Percentiles rank a stretch among this genome's conserved stretches.
These are phyloP conservation scores for Apiospora malaysiana DNA, from an alignment of 2,329 filamentous ascomycete genomes.

Conservation along the genomic window DNA sequence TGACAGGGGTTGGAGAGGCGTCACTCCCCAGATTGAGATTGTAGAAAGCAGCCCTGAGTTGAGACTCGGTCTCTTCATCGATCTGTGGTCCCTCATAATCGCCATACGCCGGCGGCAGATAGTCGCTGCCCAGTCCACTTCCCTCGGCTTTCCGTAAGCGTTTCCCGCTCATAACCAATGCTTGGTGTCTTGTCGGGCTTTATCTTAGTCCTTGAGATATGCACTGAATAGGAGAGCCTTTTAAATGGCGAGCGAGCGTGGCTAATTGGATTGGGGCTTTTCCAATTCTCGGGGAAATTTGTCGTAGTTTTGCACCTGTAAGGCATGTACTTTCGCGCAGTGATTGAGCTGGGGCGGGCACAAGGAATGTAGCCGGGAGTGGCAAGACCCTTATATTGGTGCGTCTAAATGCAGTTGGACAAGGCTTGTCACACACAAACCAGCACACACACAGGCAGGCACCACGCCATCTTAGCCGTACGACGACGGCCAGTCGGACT, in stretches of 20 bases:
- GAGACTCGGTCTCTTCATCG: constrained; percentile 6
- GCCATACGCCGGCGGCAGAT: neutral
- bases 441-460: neutral
- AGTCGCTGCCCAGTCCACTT: neutral
- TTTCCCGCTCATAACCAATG: constrained; percentile 7
- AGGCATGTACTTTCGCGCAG: neutral
- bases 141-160: neutral
- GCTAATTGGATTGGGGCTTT: neutral
- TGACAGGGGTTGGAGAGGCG: constrained; percentile 4
- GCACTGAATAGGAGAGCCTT: neutral
- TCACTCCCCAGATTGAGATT: constrained; percentile 12
- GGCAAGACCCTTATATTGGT: constrained; percentile 16
- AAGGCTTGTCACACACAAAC: constrained; percentile 4
- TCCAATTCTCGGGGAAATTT: neutral
- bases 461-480: constrained; percentile 17
- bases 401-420: constrained; percentile 18
- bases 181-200: neutral
- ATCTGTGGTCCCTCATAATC: constrained; percentile 10
- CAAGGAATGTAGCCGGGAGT: neutral
- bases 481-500: constrained; percentile 2
- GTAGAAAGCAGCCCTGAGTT: constrained; percentile 16
- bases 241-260: neutral
- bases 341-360: neutral
- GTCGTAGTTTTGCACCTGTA: neutral
- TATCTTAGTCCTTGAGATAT: neutral